phyloP scores from a whole-genome alignment of 305 asterid species.

The Solanum chacoense region DNA sequence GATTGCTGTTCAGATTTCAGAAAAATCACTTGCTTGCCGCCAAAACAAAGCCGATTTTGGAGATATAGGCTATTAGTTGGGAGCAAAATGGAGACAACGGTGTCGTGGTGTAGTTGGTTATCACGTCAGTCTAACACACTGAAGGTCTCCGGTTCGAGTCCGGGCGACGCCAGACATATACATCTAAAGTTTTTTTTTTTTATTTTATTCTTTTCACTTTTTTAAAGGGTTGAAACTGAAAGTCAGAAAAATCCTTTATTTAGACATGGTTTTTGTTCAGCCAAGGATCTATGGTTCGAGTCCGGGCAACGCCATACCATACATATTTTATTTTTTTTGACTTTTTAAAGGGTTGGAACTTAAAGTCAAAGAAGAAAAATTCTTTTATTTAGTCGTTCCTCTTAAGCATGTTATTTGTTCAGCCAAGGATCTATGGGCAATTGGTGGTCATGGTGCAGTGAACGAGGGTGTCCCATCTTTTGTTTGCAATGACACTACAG shows the following conservation, averaged over 20 bases:
- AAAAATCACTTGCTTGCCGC: not conserved
- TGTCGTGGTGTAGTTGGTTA: constrained; percentile 98
- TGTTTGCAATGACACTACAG: not conserved
- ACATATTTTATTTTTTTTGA: no score
- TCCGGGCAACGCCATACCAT: no score
- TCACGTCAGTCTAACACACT: constrained; percentile 99
- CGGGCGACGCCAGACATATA: constrained; percentile 27
- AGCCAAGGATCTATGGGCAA: not conserved
- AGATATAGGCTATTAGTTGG: not conserved
- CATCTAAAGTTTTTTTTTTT: no score
- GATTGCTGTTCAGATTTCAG: not conserved
- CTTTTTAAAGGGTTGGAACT: not conserved
- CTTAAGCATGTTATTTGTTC: not conserved
- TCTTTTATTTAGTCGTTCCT: not conserved
- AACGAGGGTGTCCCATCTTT: not conserved
- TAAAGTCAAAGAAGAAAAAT: not conserved
- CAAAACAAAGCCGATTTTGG: not conserved
- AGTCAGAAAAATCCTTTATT: not conserved
- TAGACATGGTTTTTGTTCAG: no score
- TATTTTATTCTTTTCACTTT: no score
- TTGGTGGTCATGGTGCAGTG: not conserved
- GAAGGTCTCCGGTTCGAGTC: constrained; percentile 81
- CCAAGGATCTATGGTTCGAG: no score
- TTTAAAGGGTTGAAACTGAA: no score
- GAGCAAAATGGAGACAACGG: not conserved